Percentiles rank a stretch among this genome's conserved stretches.
phyloP scores from a whole-genome alignment of 164 flowering plant species.

The Vitis rupestris region DNA sequence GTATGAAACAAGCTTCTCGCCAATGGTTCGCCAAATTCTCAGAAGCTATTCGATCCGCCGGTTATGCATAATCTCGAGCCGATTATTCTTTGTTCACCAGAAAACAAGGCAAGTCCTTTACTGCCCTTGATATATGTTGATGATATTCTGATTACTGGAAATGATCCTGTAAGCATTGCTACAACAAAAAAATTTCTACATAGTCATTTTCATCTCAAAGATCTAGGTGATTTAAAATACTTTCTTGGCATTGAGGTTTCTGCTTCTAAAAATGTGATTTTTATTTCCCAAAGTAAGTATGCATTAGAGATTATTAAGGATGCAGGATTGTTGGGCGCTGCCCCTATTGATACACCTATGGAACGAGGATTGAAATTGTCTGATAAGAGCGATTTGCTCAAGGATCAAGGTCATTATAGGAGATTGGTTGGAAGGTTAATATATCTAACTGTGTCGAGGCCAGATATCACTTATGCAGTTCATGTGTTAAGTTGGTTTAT shows the following conservation, averaged over 20 bases:
- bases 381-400: conserved; percentile 4
- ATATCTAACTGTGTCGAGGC: conserved; percentile 1
- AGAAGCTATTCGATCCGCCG: background rate
- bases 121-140: too few relatives aligned
- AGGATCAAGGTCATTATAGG: conserved; percentile 2
- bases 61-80: background rate
- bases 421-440: background rate
- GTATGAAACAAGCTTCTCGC: conserved; percentile 4
- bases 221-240: background rate
- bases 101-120: conserved; percentile 3
- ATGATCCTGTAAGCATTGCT: background rate
- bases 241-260: background rate
- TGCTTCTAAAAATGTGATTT: background rate
- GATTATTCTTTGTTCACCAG: background rate
- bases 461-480: background rate
- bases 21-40: background rate
- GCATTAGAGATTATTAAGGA: background rate
- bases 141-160: too few relatives aligned
- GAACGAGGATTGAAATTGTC: conserved; percentile 5
- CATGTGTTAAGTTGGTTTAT: background rate
- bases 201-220: background rate
- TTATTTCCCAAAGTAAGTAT: conserved; percentile 4
- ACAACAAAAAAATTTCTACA: background rate
- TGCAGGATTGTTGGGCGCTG: background rate
- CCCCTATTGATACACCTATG: background rate